phyloP scores from a whole-genome alignment of 2,329 filamentous ascomycete species.

The Phaeosphaeriaceae sp. region DNA sequence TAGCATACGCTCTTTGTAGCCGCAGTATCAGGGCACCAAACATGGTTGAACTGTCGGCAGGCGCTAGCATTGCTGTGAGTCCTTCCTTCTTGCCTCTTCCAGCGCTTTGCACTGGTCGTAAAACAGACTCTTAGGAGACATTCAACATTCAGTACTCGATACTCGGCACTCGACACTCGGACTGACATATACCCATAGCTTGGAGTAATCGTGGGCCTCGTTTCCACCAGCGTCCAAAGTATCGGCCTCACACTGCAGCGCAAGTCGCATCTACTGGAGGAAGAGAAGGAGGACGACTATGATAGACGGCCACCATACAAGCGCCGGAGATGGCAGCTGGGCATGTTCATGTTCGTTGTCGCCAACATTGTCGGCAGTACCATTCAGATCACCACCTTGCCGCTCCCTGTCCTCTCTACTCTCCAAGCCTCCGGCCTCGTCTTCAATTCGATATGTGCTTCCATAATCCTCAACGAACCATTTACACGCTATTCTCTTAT shows the following conservation, averaged over 20 bases:
- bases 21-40: conserved; percentile 18
- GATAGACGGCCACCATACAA: conserved; percentile 85
- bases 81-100: neutral
- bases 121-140: too few species aligned
- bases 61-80: conserved; percentile 52
- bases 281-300: conserved; percentile 84
- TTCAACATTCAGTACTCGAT: too few species aligned
- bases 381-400: conserved; percentile 95
- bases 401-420: conserved; percentile 91
- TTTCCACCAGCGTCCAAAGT: conserved; percentile 94
- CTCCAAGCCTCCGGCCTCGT: conserved; percentile 90
- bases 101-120: too few species aligned
- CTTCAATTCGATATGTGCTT: conserved; percentile 98
- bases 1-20: conserved; percentile 36
- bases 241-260: conserved; percentile 94
- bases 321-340: conserved; percentile 87
- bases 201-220: conserved; percentile 88
- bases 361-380: conserved; percentile 94
- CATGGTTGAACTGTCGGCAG: conserved; percentile 51
- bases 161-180: too few species aligned
- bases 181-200: conserved; percentile 62
- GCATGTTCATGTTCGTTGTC: conserved; percentile 96
- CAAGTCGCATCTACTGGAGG: conserved; percentile 97
- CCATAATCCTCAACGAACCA: conserved; percentile 87
- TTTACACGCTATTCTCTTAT: conserved; percentile 93